Evolutionary conservation across 306 rosid genomes (phyloP), one percentile per base, ranked within the genome.

Genomic region (Medicago lupulina): DNA sequence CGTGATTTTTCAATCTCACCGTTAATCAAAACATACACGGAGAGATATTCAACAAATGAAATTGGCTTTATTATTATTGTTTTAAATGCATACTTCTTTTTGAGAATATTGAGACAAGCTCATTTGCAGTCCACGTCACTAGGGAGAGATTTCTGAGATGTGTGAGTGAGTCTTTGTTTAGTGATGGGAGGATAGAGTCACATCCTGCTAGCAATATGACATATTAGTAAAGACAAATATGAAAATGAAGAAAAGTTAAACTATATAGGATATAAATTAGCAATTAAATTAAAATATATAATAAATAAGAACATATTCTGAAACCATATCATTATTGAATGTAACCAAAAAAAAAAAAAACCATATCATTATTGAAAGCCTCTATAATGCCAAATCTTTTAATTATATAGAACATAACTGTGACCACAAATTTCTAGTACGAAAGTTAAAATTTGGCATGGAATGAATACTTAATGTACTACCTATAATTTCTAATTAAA

Each of bases 101-200:
- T 65, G 83, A 70, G 71, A 86, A 63, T 9, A 86, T 85, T 53
- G 88, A 80, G 65, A 86, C 53, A 46, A 91, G 92, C 64, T 91
- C 91, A 19, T 75, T 71, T 9, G 98, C 97, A 25, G 98, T 91
- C 98, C 97, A 91, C 19, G 97, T 93, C 79, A 91, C 89, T 2
- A 88, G 87, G 21, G 92, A 89, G 70, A 93, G 92, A 73, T 91
- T 87, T 79, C 70, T 71, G 16, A 93, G 96, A 18, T 85, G 76
- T 46, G 79, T 54, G n/a, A 88, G 47, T 62, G 89, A 80, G 25
- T 85, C 90, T 38, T 83, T 83, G 14, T 86, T 81, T 46, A 69
- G 9, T 38, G 82, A 81, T 70, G 74, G 51, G 5, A 84, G 34
- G 49, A 51, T 60, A 21, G 85, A 75, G 44, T 68, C 77, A 67